Evolutionary conservation across 2,329 filamentous ascomycete genomes (phyloP).

Genomic region (Cercospora sesami): DNA sequence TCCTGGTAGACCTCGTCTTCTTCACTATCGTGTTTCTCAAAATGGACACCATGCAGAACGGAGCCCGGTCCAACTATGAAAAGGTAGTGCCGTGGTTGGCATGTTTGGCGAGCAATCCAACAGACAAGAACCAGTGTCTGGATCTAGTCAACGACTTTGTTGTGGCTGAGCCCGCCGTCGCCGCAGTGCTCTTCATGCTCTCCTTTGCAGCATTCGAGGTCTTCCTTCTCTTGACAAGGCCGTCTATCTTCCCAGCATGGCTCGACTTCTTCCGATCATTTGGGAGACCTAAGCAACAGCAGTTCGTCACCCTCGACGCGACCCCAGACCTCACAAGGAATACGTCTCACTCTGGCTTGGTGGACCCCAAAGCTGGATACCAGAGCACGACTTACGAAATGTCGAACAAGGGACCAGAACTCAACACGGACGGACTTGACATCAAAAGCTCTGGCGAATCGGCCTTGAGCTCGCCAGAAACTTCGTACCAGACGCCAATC

Average conservation of each 20-base stretch:
- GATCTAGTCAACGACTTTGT: constrained; percentile 61
- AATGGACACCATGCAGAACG: constrained; percentile 70
- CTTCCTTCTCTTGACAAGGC: constrained; percentile 75
- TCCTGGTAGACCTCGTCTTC: constrained; percentile 88
- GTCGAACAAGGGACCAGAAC: constrained; percentile 30
- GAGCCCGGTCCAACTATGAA: constrained; percentile 55
- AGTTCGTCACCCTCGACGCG: constrained; percentile 89
- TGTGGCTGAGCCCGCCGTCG: constrained; percentile 72
- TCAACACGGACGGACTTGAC: constrained; percentile 25
- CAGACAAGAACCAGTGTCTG: constrained; percentile 68
- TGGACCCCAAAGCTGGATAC: constrained; percentile 32
- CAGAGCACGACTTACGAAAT: constrained; percentile 39
- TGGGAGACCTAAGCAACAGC: constrained; percentile 58
- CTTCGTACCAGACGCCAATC: constrained; percentile 21
- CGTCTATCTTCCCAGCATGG: constrained; percentile 87
- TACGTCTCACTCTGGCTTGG: constrained; percentile 28
- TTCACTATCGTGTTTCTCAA: constrained; percentile 90
- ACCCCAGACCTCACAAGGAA: constrained; percentile 28
- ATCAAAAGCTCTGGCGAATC: constrained; percentile 16
- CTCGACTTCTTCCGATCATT: constrained; percentile 59
- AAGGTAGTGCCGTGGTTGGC: constrained; percentile 65
- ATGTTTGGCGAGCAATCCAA: constrained; percentile 63
- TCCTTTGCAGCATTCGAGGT: constrained; percentile 81
- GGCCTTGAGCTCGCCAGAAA: constrained; percentile 22
- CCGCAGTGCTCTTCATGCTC: constrained; percentile 79